A percentile compares a stretch with the other conserved stretches of the same genome.
These are phyloP conservation scores for Tylopilus balloui DNA, from an alignment of 768 basidiomycete species.

Conservation along the genomic window DNA sequence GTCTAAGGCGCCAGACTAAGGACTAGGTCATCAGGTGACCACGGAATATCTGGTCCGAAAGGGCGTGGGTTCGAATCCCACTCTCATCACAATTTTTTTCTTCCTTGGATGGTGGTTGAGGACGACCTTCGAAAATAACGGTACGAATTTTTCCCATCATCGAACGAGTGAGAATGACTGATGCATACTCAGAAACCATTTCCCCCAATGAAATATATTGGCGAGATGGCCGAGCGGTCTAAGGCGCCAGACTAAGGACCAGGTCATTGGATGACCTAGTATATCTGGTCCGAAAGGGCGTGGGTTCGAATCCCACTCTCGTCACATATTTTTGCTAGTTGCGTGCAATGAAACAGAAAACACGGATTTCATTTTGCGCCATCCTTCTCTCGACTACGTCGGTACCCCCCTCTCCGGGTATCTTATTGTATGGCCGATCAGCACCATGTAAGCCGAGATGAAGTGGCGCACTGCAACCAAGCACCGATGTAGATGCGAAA, in stretches of 20 bases:
- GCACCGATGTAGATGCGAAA: not conserved
- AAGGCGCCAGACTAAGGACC: slow-evolving; percentile 58
- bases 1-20: slow-evolving; percentile 64
- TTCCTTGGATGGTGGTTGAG: not conserved
- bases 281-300: slow-evolving; percentile 39
- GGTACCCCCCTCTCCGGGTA: too few relatives aligned
- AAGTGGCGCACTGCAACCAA: not conserved
- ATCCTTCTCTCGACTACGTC: too few relatives aligned
- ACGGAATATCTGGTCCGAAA: slow-evolving; percentile 33
- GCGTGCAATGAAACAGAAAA: too few relatives aligned
- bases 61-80: slow-evolving; percentile 43
- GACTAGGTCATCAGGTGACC: slow-evolving; percentile 33
- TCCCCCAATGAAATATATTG: not conserved
- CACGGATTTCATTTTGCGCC: too few relatives aligned
- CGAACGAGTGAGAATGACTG: too few relatives aligned
- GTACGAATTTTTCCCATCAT: too few relatives aligned
- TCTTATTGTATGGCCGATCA: not conserved
- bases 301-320: slow-evolving; percentile 42
- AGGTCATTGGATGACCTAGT: slow-evolving; percentile 29
- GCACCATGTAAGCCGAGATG: not conserved
- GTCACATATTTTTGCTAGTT: slow-evolving; percentile 11
- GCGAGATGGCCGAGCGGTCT: slow-evolving; percentile 58
- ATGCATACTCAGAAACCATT: not conserved
- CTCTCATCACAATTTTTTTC: slow-evolving; percentile 27
- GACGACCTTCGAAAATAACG: too few relatives aligned